Evolutionary conservation across 352 stramenopile species (phyloP), one percentile per base, ranked within the genome.

Genomic region (Globisporangium takayamanum): DNA sequence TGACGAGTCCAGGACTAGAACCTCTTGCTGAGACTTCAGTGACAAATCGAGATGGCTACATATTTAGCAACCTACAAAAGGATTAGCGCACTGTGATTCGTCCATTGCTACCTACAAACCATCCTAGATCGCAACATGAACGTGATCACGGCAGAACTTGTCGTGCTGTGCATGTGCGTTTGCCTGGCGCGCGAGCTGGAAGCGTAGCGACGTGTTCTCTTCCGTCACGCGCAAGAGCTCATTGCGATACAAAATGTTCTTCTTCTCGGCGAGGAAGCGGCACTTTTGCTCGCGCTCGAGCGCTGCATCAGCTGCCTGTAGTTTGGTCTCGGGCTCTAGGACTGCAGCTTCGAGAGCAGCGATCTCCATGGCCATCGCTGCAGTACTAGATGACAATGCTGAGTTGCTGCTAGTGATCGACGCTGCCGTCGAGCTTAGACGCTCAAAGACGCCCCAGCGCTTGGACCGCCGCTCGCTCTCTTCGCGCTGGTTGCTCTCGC

Each of bases 171-270:
- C 71, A 57, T 16, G 44, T 46, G 2, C 47, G 46, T 30, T 69
- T 20, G 36, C 18, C 11, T 53, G 37, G 3, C 44, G 41, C 39
- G 42, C 20, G 8, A 86, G 41, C 46, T 78, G 64, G 53, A 73
- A 78, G 12, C 72, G 70, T 20, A 91, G 61, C 46, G 65, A 54
- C 15, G 71, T 44, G 55, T 86, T 91, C 60, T 86, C 76, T 12
- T 88, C 74, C 18, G 70, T 80, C 20, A 87, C 55, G 0, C 73
- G 60, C 49, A 81, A 50, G 18, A 91, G 62, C 48, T 86, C 80
- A 33, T 86, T 86, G 59, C 80, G 78, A 36, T 91, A 91, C 28
- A 91, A 20, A 36, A 88, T 83, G 59, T 88, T 88, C 66, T 88
- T 88, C 46, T 78, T 72, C 62, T 91, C 80, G 5, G 76, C 71